Base-by-base conservation (phyloP, 768 basidiomycete genomes). In the Mrakia hoshinonis region DNA sequence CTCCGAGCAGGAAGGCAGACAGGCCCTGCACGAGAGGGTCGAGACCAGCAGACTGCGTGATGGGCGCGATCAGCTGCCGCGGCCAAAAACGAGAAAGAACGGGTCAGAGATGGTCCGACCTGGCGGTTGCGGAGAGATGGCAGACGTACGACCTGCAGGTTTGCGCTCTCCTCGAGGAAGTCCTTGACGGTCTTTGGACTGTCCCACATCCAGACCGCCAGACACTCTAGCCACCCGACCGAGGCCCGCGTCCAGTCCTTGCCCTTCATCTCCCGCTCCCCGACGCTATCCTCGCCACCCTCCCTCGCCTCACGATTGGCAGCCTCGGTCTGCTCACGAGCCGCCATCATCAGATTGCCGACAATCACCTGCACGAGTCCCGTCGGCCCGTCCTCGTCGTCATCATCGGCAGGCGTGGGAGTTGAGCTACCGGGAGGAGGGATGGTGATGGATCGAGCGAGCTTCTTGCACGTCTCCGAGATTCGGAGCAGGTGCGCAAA, bases 121-220 rank as follows among this genome's bases (percentile, higher is more conserved):
- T 22, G 13, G 1, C 13, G 12, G 6, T 9, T 47, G 43, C 20
- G 26, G 38, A 68, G 60, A 60, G 47, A 5, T 26, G 24, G 43
- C 2, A 1, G 0, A 85, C 92, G 76, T 79, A 97, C 94, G 76
- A 93, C 87, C 67, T 91, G 89, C 62, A 99, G 81, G 65, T 92
- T 92, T 26, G 93, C 92, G 9, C 91, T 88, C 76, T 83, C 83
- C 52, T 91, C 87, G 74, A 99, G 82, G 77, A 97, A 95, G 77
- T 91, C 92, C 73, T 87, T 84, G 65, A 96, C 92, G 0, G 90
- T 88, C 66, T 83, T 85, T 0, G 93, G 87, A 76, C 96, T 94
- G 76, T 98, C 95, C 94, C 94, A 99, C 9, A 96, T 82, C 96
- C 96, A 99, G 73, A 93, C 91, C 4, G 86, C 83, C 39, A 99